Evolutionary conservation across 345 rosid species (phyloP), one percentile per base, ranked within the genome.

Genomic region (Abelmoschus esculentus): DNA sequence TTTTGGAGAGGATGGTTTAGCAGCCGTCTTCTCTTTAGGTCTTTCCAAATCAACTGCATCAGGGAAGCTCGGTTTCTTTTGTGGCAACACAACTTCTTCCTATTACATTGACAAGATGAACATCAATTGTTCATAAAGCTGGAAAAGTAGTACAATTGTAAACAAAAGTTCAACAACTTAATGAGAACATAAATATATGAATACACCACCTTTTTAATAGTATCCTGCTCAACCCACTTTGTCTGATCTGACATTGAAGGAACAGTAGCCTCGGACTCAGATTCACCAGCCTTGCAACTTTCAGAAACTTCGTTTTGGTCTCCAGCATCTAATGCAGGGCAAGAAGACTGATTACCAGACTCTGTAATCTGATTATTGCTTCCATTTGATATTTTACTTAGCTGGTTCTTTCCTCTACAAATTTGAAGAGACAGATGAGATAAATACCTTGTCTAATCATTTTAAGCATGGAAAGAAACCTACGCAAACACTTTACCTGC

Each of bases 1-100:
- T 74, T 79, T 81, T 7, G 87, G 80, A 74, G 96, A 87, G 52
- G 89, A 74, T 56, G 81, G 79, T 68, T 80, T 77, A 71, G 81
- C 83, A 42, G 82, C 40, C 18, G 80, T 72, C 84, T 74, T 89
- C 80, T 82, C 96, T 82, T 81, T 88, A 58, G 85, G 76, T 73
- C 81, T 85, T 73, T 81, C 96, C 68, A 77, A 73, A 73, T 89
- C 92, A 59, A 66, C 78, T 28, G 52, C 72, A 60, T 78, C 80
- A 73, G 75, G 82, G 54, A 55, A 53, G 73, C 76, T 47, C 34
- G 31, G 34, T 66, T 76, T 83, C 82, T 81, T 84, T 54, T 74
- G 84, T 13, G 15, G 77, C 7, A 58, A 55, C 74, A 15, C 3
- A 50, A 70, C 83, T 61, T 75, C 83, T 61, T 76, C 83, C 83